Base-by-base conservation (phyloP, 2,329 filamentous ascomycete species). In the Bipolaris cookei region DNA sequence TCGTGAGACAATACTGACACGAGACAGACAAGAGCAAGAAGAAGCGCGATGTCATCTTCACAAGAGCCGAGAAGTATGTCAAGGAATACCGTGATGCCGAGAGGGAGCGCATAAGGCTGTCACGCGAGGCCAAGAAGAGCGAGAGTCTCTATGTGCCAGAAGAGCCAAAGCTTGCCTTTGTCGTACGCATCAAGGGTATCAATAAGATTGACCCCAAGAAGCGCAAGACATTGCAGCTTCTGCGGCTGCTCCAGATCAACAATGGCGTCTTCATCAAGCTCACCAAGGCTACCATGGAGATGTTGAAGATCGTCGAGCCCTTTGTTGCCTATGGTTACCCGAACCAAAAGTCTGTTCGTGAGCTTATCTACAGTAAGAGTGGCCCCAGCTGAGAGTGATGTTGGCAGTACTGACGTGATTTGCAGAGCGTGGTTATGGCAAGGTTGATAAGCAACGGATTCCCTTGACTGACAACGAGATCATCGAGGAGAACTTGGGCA, bases 151-250 rank as follows among this genome's bases (percentile, higher is more conserved):
- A 96, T 83, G 90, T 99, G 72, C 89, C 92, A 67, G 93, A 91
- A 67, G 92, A 99, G 88, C 84, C 91, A 79, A 97, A 97, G 85
- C 86, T 99, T 77, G 92, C 94, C 84, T 99, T 99, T 81, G 88
- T 99, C 76, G 84, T 98, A 82, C 94, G 95, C 81, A 99, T 99
- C 88, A 99, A 99, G 92, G 95, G 89, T 96, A 98, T 99, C 92
- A 98, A 98, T 91, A 99, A 99, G 91, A 98, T 99, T 77, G 89
- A 96, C 80, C 95, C 95, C 75, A 98, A 99, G 91, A 96, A 96
- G 83, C 93, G 95, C 87, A 99, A 99, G 90, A 98, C 97, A 78
- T 89, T 99, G 75, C 95, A 99, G 85, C 91, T 99, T 63, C 93
- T 99, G 80, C 94, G 95, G 86, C 92, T 99, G 70, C 90, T 99